phyloP scores from a whole-genome alignment of 1,284 basidiomycete species.

The Fomitopsis pinicola region DNA sequence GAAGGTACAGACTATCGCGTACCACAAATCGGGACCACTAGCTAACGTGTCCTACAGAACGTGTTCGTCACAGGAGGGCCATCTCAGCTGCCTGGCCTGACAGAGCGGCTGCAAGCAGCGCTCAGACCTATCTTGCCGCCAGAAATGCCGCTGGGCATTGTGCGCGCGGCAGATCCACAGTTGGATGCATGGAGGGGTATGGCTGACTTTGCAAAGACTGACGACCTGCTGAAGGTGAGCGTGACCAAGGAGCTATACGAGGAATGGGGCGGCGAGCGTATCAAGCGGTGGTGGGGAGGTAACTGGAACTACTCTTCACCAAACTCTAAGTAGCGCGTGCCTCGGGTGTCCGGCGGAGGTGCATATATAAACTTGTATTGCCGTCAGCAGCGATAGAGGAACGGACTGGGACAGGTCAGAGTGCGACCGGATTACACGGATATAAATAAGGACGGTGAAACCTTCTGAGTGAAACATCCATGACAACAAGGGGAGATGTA shows the following conservation, averaged over 20 bases:
- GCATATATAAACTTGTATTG: neutral
- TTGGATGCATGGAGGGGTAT: conserved; percentile 93
- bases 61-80: conserved; percentile 90
- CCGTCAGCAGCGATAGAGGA: neutral
- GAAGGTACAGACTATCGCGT: conserved; percentile 18
- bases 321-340: neutral
- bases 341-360: neutral
- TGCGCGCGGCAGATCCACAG: conserved; percentile 59
- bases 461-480: conserved; percentile 10
- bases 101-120: conserved; percentile 62
- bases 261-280: conserved; percentile 84
- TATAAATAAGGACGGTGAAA: conserved; percentile 9
- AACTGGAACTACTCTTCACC: conserved; percentile 60
- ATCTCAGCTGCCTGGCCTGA: conserved; percentile 71
- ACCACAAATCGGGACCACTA: neutral
- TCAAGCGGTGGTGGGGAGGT: conserved; percentile 79
- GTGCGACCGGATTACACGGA: conserved; percentile 3
- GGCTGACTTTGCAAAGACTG: conserved; percentile 73
- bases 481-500: conserved; percentile 15
- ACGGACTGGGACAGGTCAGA: neutral
- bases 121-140: conserved; percentile 82
- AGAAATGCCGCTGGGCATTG: conserved; percentile 63
- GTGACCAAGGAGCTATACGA: conserved; percentile 84
- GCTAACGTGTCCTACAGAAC: conserved; percentile 46
- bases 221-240: conserved; percentile 51